Evolutionary conservation across 2,329 filamentous ascomycete species (phyloP).

Genomic region (Cadophora gregata): DNA sequence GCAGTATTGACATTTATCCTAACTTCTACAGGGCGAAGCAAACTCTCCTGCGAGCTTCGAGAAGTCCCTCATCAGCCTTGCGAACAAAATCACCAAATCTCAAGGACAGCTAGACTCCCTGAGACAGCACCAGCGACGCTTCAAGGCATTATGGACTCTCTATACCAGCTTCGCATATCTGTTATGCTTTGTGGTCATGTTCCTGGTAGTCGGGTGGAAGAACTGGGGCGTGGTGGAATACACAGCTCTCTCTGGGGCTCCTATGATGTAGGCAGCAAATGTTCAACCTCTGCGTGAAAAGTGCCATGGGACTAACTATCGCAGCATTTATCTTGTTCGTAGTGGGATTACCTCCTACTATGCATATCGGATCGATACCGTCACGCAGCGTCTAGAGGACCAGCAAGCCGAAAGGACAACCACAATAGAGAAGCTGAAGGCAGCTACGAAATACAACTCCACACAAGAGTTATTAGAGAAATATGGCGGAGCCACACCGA

Average conservation of each 20-base stretch:
- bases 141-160: constrained; percentile 85
- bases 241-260: constrained; percentile 77
- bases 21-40: constrained; percentile 66
- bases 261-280: constrained; percentile 66
- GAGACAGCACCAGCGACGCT: constrained; percentile 74
- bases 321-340: constrained; percentile 80
- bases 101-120: constrained; percentile 76
- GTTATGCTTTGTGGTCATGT: constrained; percentile 80
- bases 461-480: constrained; percentile 93
- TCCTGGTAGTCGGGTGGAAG: constrained; percentile 83
- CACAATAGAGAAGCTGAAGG: constrained; percentile 93
- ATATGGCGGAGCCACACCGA: constrained; percentile 68
- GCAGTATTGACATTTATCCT: constrained; percentile 29
- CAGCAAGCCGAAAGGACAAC: constrained; percentile 80
- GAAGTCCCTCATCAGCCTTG: constrained; percentile 82
- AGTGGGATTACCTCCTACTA: constrained; percentile 72
- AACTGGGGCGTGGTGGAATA: constrained; percentile 81
- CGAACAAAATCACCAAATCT: constrained; percentile 79
- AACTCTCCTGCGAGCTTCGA: constrained; percentile 92
- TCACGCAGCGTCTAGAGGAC: constrained; percentile 72
- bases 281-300: background rate
- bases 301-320: background rate
- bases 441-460: constrained; percentile 93
- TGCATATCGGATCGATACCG: constrained; percentile 77
- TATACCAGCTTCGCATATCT: constrained; percentile 92